Evolutionary conservation across 805 yeast species (phyloP), one percentile per base, ranked within the genome.

Genomic region (Saccharomycopsis lassenensis): DNA sequence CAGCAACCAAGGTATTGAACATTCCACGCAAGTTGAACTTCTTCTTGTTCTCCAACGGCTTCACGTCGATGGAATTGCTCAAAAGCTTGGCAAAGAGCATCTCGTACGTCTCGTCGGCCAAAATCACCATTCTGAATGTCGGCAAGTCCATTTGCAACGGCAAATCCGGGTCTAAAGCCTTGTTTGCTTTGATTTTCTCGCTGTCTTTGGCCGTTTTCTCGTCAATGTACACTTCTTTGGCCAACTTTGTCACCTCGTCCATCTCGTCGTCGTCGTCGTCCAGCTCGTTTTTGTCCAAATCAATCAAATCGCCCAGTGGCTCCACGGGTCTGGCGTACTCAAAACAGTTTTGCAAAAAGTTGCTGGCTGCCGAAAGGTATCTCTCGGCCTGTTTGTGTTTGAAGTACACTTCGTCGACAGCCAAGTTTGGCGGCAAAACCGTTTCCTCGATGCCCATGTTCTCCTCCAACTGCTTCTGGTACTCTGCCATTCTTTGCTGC

Each of bases 91-190:
- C 66, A 58, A 91, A 91, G 43, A 89, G 74, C 27, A 80, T 62
- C 55, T 91, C 97, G 47, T 85, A 80, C 0, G 95, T 82, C 50
- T 86, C 97, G 54, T 87, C 95, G 0, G 97, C 96, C 4, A 89
- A 62, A 4, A 91, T 61, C 1, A 91, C 93, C 98, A 89, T 89
- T 44, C 97, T 64, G 59, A 89, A 89, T 0, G 95, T 86, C 0
- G 97, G 84, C 12, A 85, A 61, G 36, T 80, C 82, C 35, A 87
- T 66, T 40, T 61, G 73, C 7, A 78, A 74, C 1, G 94, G 94
- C 22, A 77, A 71, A 22, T 70, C 65, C 3, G 95, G 95, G 51
- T 85, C 83, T 25, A 85, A 59, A 0, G 94, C 95, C 4, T 74
- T 83, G 51, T 86, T 85, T 33, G 84, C 85, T 19, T 64, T 64